A percentile compares a stretch with the other conserved stretches of the same genome.
These are phyloP conservation scores for Xylariaceae sp. DNA, from an alignment of 2,329 filamentous ascomycete species.

Conservation along the genomic window DNA sequence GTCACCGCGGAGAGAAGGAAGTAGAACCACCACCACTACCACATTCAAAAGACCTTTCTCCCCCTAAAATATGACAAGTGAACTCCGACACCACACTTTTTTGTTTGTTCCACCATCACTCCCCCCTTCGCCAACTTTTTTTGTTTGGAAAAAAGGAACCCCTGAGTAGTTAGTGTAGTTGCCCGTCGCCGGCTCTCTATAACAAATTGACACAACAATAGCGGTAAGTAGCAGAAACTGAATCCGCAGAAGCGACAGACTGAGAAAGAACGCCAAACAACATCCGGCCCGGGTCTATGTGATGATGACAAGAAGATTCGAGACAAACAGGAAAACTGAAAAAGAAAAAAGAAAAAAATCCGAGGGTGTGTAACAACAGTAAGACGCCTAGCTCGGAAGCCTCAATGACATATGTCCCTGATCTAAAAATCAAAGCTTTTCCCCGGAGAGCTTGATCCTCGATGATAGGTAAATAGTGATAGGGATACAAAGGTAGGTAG, in stretches of 20 bases:
- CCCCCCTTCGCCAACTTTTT: not conserved
- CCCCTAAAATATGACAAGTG: not conserved
- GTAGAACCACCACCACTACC: not conserved
- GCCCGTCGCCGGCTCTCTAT: conserved; percentile 23
- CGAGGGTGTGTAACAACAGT: not conserved
- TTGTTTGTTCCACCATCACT: not conserved
- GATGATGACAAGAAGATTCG: conserved; percentile 9
- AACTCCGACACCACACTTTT: not conserved
- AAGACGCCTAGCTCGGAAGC: conserved; percentile 16
- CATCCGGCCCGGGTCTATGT: conserved; percentile 4
- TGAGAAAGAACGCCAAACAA: not conserved
- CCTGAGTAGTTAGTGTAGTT: conserved; percentile 8
- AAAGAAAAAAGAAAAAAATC: not conserved
- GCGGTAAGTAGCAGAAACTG: not conserved
- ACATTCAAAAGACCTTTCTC: not conserved
- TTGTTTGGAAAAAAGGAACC: not conserved
- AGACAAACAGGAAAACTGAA: not conserved
- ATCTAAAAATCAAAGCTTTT: conserved; percentile 9
- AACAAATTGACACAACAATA: not conserved
- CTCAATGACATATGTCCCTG: conserved; percentile 15
- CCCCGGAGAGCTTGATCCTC: conserved; percentile 2
- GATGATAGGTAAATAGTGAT: not conserved
- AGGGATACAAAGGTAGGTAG: too few relatives aligned
- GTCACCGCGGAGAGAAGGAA: not conserved
- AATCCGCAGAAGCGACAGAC: conserved; percentile 20